Evolutionary conservation across 352 stramenopile genomes (phyloP), one percentile per base, ranked within the genome.

Genomic region (Pythium vanterpoolii): DNA sequence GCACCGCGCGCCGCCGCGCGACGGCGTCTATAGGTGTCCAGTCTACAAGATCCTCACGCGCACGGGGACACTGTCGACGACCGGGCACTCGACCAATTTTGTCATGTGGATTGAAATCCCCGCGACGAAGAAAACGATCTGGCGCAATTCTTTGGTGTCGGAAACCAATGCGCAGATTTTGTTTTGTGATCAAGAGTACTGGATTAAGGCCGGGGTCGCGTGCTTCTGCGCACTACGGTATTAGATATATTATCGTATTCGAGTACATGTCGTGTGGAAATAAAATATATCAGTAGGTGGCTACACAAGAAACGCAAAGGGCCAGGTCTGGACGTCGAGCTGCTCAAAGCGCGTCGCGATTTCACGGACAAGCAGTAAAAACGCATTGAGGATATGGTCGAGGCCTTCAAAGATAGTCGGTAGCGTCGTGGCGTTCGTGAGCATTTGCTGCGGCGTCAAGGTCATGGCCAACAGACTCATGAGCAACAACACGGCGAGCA

Each of bases 31-130:
- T 53, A 76, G 83, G 36, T 95, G 86, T 47, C 89, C 89, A 4
- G 78, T 96, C 19, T 97, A 97, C 66, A 97, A 97, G 73, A 87
- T 96, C 21, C 69, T 97, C 33, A 93, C 79, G 23, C 76, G 89
- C 24, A 72, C 87, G 50, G 95, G 95, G 27, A 98, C 90, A 34
- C 71, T 98, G 14, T 97, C 91, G 1, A 98, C 96, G 16, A 98
- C 96, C 0, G 96, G 96, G 39, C 96, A 98, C 68, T 97, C 87
- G 31, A 98, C 96, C 24, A 98, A 98, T 79, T 98, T 98, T 74
- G 87, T 98, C 55, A 97, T 98, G 66, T 98, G 95, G 96, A 96
- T 98, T 61, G 93, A 98, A 50, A 83, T 98, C 16, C 96, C 96
- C 31, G 85, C 79, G 19, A 84, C 79, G 62, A 86, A 89, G 47